Evolutionary conservation across 495 filamentous ascomycete genomes (phyloP), one percentile per base, ranked within the genome.

Genomic region (Corynascus novoguineensis): DNA sequence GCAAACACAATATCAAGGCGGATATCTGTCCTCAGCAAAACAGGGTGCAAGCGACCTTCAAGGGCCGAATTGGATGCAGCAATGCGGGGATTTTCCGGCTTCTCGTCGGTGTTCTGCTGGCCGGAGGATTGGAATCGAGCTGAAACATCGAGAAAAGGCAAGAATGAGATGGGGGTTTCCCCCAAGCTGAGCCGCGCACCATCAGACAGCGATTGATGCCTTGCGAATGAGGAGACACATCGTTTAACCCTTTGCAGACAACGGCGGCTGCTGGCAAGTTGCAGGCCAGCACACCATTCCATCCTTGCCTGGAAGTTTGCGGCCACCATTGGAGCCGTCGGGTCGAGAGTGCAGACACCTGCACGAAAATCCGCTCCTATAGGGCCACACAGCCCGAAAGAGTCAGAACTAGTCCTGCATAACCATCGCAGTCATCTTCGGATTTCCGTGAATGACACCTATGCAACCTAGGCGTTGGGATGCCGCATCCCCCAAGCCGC

Each of bases 401-500:
- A 55, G 37, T 61, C 55, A 58, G 53, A 38, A 25, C 49, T 53
- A 44, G 46, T 27, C 50, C 54, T 53, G 46, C 40, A n/a, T n/a
- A n/a, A n/a, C n/a, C 19, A 50, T 42, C 55, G 48, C 60, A 68
- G 65, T 70, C 65, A 70, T 66, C 65, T 52, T 53, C 32, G 12
- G 9, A 19, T 25, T 25, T 58, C 47, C 37, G 32, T 22, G 41
- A 42, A 19, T 29, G 46, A 45, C 51, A 37, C 34, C 37, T 34
- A 15, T 57, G 44, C 38, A 40, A 49, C 45, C 45, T 34, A 27
- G 19, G 35, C 27, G 25, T 50, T 50, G 31, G 34, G 37, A 57
- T 42, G 35, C 31, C 35, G 31, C 42, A 35, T 12, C 48, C 37
- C 34, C 34, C 34, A 42, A 41, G 42, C 24, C 14, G 42, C 44